These are phyloP conservation scores for Sporisorium scitamineum DNA, from an alignment of 1,284 basidiomycete genomes.

Conservation along the genomic window DNA sequence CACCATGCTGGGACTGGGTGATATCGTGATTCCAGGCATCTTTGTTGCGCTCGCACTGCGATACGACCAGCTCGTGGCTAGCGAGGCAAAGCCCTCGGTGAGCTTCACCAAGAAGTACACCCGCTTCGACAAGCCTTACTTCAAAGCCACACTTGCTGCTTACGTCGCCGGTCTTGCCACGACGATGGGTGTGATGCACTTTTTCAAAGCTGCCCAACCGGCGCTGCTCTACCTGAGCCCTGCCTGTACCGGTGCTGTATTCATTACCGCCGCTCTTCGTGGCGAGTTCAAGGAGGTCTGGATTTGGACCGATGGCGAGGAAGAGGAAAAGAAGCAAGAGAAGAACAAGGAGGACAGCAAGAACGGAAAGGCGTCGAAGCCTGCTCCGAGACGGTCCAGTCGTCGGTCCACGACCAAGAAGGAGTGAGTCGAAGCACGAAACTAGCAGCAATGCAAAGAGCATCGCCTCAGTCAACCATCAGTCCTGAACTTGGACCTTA, in stretches of 20 bases:
- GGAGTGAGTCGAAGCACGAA: constrained; percentile 10
- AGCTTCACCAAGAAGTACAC: constrained; percentile 55
- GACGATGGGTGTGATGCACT: constrained; percentile 91
- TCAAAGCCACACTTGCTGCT: constrained; percentile 77
- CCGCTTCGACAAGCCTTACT: constrained; percentile 81
- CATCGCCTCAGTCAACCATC: background rate
- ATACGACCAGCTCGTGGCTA: constrained; percentile 78
- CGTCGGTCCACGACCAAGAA: constrained; percentile 18
- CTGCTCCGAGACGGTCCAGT: constrained; percentile 25
- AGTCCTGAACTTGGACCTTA: background rate
- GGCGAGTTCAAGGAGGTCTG: constrained; percentile 69
- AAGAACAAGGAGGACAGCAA: constrained; percentile 26
- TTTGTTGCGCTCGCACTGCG: constrained; percentile 89
- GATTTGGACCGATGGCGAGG: constrained; percentile 57
- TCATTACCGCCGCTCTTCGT: constrained; percentile 66
- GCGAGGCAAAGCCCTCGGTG: constrained; percentile 60
- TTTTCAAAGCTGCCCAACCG: constrained; percentile 84
- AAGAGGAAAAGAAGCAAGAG: constrained; percentile 35
- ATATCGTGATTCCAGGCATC: constrained; percentile 89
- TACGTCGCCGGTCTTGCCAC: constrained; percentile 82
- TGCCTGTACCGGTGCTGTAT: constrained; percentile 72
- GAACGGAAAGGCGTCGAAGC: constrained; percentile 18
- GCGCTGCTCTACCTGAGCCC: constrained; percentile 86
- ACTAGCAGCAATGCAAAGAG: background rate
- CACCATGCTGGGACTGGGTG: constrained; percentile 92